A percentile compares a stretch with the other conserved stretches of the same genome.
Conservation (phyloP, 495 filamentous ascomycete genomes). For the Pseudevernia furfuracea region DNA sequence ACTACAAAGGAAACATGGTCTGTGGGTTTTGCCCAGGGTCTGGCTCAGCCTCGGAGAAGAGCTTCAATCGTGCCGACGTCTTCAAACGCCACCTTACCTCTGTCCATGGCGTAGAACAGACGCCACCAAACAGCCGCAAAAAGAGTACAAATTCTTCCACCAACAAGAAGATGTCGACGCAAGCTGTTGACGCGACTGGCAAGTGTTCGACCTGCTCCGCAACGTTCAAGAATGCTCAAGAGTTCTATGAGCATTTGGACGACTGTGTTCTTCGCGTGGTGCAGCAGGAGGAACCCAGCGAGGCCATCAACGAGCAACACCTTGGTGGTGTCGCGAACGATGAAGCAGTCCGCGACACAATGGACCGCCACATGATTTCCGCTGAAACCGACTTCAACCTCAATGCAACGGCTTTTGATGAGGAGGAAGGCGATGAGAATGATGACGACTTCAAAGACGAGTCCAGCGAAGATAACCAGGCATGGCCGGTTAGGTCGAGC, state of each 20-base stretch:
- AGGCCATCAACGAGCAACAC: conserved; percentile 86
- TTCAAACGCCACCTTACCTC: conserved; percentile 96
- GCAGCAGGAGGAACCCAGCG: conserved; percentile 91
- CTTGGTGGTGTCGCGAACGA: conserved; percentile 79
- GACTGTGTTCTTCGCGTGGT: conserved; percentile 97
- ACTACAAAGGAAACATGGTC: conserved; percentile 99
- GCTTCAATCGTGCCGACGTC: conserved; percentile 96
- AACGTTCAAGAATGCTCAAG: conserved; percentile 89
- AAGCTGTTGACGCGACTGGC: conserved; percentile 69
- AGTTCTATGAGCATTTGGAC: conserved; percentile 98
- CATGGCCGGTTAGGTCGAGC: conserved; percentile 29
- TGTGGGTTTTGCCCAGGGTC: conserved; percentile 95
- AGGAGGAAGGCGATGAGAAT: conserved; percentile 55
- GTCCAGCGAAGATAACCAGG: conserved; percentile 51
- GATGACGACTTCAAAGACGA: conserved; percentile 55
- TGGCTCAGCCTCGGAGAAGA: conserved; percentile 89
- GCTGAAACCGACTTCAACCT: conserved; percentile 47
- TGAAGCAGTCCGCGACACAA: conserved; percentile 70
- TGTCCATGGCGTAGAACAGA: conserved; percentile 92
- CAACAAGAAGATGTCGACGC: conserved; percentile 45
- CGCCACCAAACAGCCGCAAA: conserved; percentile 89
- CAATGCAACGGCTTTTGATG: conserved; percentile 45
- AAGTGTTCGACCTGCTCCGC: conserved; percentile 93
- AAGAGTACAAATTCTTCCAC: conserved; percentile 50
- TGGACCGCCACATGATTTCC: conserved; percentile 69